phyloP scores from a whole-genome alignment of 1,284 basidiomycete genomes.

The Malassezia nana region DNA sequence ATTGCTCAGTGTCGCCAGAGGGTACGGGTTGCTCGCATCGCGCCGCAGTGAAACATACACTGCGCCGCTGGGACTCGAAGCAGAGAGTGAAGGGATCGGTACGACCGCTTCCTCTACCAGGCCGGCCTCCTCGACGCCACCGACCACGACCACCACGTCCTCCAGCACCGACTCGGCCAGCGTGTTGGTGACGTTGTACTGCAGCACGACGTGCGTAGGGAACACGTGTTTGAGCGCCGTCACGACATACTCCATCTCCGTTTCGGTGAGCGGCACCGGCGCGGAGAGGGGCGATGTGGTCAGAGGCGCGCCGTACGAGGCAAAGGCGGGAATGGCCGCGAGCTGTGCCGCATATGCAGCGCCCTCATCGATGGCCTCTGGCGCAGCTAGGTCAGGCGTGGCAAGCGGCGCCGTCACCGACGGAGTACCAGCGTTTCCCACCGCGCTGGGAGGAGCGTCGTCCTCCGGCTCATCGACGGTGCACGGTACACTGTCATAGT shows the following conservation, averaged over 20 bases:
- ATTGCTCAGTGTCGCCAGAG: conserved; percentile 75
- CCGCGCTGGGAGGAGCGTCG: background rate
- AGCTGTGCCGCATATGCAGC: conserved; percentile 75
- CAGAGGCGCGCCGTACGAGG: conserved; percentile 72
- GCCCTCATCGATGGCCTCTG: background rate
- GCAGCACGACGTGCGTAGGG: conserved; percentile 73
- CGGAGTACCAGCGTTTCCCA: conserved; percentile 3
- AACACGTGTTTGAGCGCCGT: conserved; percentile 94
- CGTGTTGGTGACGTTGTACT: conserved; percentile 99
- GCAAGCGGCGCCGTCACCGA: conserved; percentile 52
- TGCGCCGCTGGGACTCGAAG: conserved; percentile 64
- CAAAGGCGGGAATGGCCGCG: conserved; percentile 73
- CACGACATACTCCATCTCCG: conserved; percentile 96
- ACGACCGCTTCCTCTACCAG: conserved; percentile 93
- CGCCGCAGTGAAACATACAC: conserved; percentile 93
- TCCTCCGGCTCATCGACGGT: conserved; percentile 12
- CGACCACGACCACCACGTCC: conserved; percentile 68
- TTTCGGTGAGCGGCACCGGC: conserved; percentile 69
- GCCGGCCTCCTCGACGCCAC: conserved; percentile 69
- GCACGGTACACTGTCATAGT: conserved; percentile 33
- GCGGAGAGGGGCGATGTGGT: conserved; percentile 72
- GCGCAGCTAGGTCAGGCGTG: background rate
- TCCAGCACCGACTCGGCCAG: conserved; percentile 94
- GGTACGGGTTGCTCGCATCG: conserved; percentile 62
- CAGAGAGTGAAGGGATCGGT: conserved; percentile 58